Percentiles rank a stretch among this genome's conserved stretches.
phyloP scores from a whole-genome alignment of 2,329 filamentous ascomycete genomes.

The Cordyceps cicadae region DNA sequence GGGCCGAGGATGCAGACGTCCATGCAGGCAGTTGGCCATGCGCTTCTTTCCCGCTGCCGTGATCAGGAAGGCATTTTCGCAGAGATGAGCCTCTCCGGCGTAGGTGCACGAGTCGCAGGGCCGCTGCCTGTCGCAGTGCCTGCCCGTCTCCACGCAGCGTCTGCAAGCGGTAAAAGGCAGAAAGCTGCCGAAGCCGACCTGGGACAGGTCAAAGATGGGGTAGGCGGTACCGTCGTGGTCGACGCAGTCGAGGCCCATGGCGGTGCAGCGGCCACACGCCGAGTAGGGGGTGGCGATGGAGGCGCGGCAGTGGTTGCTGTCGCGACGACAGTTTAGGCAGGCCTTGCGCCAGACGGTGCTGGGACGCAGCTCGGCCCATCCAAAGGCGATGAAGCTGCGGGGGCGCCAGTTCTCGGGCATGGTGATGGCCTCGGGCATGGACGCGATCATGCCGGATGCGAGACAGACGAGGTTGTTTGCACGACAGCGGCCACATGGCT shows the following conservation, averaged over 20 bases:
- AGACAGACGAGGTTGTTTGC: conserved; percentile 16
- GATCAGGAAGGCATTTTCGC: conserved; percentile 14
- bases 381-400: conserved; percentile 9
- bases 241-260: conserved; percentile 24
- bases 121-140: conserved; percentile 28
- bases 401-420: conserved; percentile 15
- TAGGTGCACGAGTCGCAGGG: conserved; percentile 29
- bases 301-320: conserved; percentile 17
- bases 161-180: conserved; percentile 20
- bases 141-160: conserved; percentile 16
- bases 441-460: conserved; percentile 13
- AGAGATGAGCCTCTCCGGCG: conserved; percentile 15
- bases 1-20: conserved; percentile 13
- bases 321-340: conserved; percentile 14
- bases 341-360: conserved; percentile 13
- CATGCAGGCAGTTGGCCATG: conserved; percentile 14
- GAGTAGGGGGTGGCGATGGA: conserved; percentile 9
- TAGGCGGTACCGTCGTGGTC: conserved; percentile 10
- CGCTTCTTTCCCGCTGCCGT: not conserved
- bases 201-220: conserved; percentile 22
- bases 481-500: conserved; percentile 18
- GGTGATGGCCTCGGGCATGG: conserved; percentile 1
- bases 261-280: conserved; percentile 22
- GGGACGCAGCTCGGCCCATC: conserved; percentile 15
- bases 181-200: conserved; percentile 24